Conservation (phyloP, 1,284 basidiomycete species). For the Puccinia coronata region DNA sequence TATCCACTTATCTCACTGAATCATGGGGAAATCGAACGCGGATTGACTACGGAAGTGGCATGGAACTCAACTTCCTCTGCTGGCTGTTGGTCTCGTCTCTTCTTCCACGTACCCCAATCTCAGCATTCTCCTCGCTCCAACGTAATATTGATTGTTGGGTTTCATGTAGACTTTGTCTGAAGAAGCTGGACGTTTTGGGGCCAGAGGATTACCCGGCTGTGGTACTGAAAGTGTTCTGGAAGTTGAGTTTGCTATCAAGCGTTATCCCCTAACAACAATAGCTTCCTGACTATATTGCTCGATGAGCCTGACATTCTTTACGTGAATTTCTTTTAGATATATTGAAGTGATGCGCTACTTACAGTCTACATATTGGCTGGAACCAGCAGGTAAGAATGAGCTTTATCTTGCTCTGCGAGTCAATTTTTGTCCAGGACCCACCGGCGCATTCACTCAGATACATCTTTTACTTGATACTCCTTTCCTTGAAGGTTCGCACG, state of each 20-base stretch:
- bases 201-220: constrained; percentile 73
- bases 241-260: constrained; percentile 61
- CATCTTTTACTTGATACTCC: background rate
- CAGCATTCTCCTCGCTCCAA: background rate
- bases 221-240: constrained; percentile 87
- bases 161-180: constrained; percentile 72
- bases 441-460: background rate
- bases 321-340: constrained; percentile 65
- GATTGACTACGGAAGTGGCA: constrained; percentile 97
- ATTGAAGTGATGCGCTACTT: constrained; percentile 83
- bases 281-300: constrained; percentile 23
- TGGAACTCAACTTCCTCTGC: constrained; percentile 96
- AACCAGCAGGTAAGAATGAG: constrained; percentile 72
- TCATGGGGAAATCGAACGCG: constrained; percentile 87
- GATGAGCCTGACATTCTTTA: background rate
- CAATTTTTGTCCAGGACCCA: background rate
- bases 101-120: background rate
- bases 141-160: background rate
- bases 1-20: constrained; percentile 79
- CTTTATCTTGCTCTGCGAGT: background rate
- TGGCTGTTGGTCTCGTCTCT: constrained; percentile 73
- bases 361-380: constrained; percentile 94
- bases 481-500: constrained; percentile 69
- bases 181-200: constrained; percentile 70
- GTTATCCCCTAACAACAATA: background rate